Conservation (phyloP, 257 asterid species). For the Solanum megistacrolobum region DNA sequence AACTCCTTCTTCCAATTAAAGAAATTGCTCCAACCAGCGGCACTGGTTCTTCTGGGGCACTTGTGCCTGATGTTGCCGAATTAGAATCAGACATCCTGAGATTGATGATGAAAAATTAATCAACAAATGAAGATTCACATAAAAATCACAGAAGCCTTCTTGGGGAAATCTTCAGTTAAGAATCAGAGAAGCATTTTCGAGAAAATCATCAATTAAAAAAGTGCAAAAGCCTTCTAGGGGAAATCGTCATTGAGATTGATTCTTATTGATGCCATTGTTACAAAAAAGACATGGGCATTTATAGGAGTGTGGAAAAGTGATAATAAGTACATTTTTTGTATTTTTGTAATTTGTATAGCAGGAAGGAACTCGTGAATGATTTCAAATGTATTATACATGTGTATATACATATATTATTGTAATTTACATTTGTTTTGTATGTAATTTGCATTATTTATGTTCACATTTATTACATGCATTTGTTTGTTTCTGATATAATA, state of each 20-base stretch:
- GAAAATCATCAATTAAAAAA: background rate
- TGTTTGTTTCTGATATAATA: background rate
- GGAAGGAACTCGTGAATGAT: background rate
- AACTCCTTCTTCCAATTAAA: constrained; percentile 1
- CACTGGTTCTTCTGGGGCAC: background rate
- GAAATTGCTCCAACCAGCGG: background rate
- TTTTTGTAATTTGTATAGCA: background rate
- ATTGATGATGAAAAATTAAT: background rate
- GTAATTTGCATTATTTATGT: background rate
- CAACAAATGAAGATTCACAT: background rate
- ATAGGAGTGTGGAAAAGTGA: background rate
- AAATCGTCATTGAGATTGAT: background rate
- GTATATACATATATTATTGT: background rate
- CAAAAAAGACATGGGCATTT: background rate
- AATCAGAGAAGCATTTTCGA: background rate
- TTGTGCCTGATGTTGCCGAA: background rate
- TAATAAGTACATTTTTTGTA: background rate
- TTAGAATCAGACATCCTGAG: background rate
- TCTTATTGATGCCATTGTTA: background rate
- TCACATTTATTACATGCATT: background rate
- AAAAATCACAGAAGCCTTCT: background rate
- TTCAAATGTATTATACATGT: background rate
- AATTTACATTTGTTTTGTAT: background rate
- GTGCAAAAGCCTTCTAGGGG: background rate
- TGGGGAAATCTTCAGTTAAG: background rate